A percentile compares a stretch with the other conserved stretches of the same genome.
Conservation (phyloP, 257 asterid genomes). For the Plectranthus barbatus region DNA sequence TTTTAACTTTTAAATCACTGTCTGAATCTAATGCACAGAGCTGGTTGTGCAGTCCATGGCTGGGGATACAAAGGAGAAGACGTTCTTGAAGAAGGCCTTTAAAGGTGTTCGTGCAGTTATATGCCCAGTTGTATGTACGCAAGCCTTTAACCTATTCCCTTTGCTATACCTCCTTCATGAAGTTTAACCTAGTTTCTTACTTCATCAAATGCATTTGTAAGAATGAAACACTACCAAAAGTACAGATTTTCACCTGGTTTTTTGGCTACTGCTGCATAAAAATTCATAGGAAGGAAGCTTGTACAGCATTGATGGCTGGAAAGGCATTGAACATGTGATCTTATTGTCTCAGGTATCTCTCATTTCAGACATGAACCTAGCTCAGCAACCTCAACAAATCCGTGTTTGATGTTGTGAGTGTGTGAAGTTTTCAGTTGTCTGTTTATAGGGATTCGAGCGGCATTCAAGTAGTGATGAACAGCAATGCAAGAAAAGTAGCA, state of each 20-base stretch:
- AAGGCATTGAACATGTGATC: conserved; percentile 74
- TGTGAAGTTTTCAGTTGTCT: conserved; percentile 77
- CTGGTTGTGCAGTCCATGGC: conserved; percentile 50
- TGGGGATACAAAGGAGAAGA: conserved; percentile 52
- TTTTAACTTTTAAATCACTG: neutral
- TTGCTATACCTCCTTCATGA: neutral
- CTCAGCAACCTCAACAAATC: conserved; percentile 6
- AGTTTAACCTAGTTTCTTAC: neutral
- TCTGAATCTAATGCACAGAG: conserved; percentile 2
- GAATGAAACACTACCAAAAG: neutral
- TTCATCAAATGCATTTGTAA: neutral
- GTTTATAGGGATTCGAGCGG: conserved; percentile 69
- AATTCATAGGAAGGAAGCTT: conserved; percentile 61
- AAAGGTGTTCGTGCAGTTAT: conserved; percentile 76
- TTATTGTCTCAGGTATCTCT: conserved; percentile 75
- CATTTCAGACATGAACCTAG: conserved; percentile 7
- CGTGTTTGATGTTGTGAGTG: conserved; percentile 34
- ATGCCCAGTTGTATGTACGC: conserved; percentile 56
- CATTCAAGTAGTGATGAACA: conserved; percentile 63
- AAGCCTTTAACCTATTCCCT: conserved; percentile 2
- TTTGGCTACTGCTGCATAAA: neutral
- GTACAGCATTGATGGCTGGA: conserved; percentile 58
- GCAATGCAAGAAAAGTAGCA: conserved; percentile 59
- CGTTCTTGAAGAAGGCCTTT: conserved; percentile 64
- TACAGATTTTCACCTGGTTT: neutral